These are phyloP conservation scores for Ricinus communis DNA, from an alignment of 345 rosid species.

Conservation along the genomic window DNA sequence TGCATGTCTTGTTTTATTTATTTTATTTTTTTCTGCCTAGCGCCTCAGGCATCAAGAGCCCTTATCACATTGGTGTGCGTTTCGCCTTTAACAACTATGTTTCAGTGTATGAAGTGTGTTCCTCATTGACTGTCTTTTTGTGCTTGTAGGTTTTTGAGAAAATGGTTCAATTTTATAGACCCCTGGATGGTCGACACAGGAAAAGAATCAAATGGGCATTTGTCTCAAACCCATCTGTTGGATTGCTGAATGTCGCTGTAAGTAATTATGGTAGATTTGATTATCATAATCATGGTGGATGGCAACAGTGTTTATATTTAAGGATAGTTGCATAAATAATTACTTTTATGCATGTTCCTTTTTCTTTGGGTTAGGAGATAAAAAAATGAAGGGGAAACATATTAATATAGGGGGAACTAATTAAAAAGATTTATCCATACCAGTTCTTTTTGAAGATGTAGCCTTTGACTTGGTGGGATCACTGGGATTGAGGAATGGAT, in stretches of 20 bases:
- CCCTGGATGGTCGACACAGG: constrained; percentile 22
- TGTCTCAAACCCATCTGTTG: constrained; percentile 54
- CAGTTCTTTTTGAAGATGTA: background rate
- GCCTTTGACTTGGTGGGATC: too few species aligned
- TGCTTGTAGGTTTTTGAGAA: constrained; percentile 58
- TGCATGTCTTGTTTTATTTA: too few species aligned
- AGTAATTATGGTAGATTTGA: constrained; percentile 32
- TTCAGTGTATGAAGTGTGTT: constrained; percentile 1
- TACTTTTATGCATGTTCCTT: background rate
- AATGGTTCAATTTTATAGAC: constrained; percentile 59
- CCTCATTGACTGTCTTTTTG: constrained; percentile 14
- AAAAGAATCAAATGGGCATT: constrained; percentile 34
- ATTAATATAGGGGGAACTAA: background rate
- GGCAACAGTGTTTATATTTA: background rate
- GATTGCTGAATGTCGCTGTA: constrained; percentile 81
- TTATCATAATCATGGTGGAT: background rate
- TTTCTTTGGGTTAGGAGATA: background rate
- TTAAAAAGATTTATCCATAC: background rate
- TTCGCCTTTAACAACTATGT: too few species aligned
- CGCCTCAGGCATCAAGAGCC: too few species aligned
- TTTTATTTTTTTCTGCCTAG: too few species aligned
- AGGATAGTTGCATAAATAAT: background rate
- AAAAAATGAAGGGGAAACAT: background rate
- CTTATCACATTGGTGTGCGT: too few species aligned
- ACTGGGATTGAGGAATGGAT: background rate